These are phyloP conservation scores for Citrus mangshanensis DNA, from an alignment of 345 rosid genomes.

Conservation along the genomic window DNA sequence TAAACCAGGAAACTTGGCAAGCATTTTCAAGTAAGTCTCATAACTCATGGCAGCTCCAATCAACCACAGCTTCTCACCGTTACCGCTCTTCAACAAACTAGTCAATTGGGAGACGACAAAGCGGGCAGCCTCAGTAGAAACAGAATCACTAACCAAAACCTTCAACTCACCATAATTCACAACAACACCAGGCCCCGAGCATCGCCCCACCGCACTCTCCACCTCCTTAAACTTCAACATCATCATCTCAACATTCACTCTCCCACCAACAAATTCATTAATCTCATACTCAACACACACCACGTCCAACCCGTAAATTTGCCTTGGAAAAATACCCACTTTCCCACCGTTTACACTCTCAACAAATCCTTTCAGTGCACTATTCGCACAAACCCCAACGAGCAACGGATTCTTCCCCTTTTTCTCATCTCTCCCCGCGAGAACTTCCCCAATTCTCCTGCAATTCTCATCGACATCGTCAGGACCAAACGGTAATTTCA, in stretches of 20 bases:
- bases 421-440: slow-evolving; percentile 8
- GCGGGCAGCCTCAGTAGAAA: not conserved
- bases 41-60: slow-evolving; percentile 2
- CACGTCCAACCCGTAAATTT: not conserved
- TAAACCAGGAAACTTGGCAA: slow-evolving; percentile 40
- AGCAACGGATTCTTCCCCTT: slow-evolving; percentile 4
- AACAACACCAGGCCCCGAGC: slow-evolving; percentile 1
- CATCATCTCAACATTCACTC: not conserved
- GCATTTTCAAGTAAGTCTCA: slow-evolving; percentile 29
- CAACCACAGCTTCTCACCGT: slow-evolving; percentile 5
- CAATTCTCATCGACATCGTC: slow-evolving; percentile 4
- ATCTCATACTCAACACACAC: not conserved
- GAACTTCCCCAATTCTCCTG: slow-evolving; percentile 13
- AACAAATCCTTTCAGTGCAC: slow-evolving; percentile 1
- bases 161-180: slow-evolving; percentile 17
- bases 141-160: not conserved
- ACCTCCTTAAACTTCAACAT: not conserved
- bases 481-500: slow-evolving; percentile 25
- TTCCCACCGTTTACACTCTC: not conserved
- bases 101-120: not conserved
- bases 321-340: not conserved
- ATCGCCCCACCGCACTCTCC: not conserved
- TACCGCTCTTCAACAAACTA: not conserved
- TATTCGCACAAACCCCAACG: slow-evolving; percentile 3
- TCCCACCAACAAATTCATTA: not conserved